Base-by-base conservation (phyloP, 495 filamentous ascomycete species). In the Hypoxylon lienhwacheense region DNA sequence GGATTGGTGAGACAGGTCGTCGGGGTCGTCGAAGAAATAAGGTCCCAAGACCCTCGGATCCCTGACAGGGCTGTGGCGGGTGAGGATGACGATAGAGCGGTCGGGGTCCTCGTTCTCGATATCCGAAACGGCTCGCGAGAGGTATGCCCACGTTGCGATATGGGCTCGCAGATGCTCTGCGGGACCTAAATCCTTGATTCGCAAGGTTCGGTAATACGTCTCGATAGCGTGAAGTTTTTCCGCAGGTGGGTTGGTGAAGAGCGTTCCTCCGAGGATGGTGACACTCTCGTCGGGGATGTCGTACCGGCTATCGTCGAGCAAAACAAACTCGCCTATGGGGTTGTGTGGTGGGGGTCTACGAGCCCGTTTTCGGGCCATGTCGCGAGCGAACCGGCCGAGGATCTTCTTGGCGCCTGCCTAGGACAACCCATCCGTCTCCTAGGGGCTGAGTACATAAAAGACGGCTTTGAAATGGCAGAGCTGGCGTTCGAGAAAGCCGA, bases 21-120 rank as follows among this genome's bases (percentile, higher is more conserved):
- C 16, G 19, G 1, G 5, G 11, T 31, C 24, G 12, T 5, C 12
- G 4, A 5, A 1, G 22, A 1, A 7, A 15, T n/a, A 0, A 0
- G 3, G n/a, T 0, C 37, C 37, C 7, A 42, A 3, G 20, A 15
- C 29, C 4, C 6, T 2, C 7, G 14, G 1, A 2, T n/a, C 7
- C 4, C 24, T 5, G 26, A n/a, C 21, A 2, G 50, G 50, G 43
- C 34, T 24, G 21, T 41, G 26, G 14, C 47, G 50, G 7, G 42
- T 55, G 4, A 55, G 42, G 34, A 55, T 47, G 19, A 42, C 15
- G 43, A 55, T 11, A 3, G 26, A 12, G 24, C 51, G 42, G 3
- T 5, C 2, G 1, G 51, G 35, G 5, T 47, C 51, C 19, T 37
- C 16, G 6, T 8, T 2, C 12, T 8, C 7, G 22, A 53, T 44